These are phyloP conservation scores for Didymella glomerata DNA, from an alignment of 2,329 filamentous ascomycete species.

Conservation along the genomic window DNA sequence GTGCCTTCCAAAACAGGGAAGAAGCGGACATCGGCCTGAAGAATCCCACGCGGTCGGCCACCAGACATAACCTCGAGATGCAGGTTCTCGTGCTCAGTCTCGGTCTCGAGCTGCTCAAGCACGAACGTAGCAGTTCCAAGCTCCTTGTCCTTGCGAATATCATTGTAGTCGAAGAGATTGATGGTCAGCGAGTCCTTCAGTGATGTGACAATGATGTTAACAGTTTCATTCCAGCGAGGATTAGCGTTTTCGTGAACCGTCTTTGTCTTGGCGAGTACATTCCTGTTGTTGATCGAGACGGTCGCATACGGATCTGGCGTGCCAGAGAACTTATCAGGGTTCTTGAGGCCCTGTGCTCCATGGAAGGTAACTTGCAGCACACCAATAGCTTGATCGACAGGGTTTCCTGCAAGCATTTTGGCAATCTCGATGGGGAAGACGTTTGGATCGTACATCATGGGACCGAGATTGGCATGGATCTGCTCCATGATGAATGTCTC, in stretches of 20 bases:
- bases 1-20: slow-evolving; percentile 86
- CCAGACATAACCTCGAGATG: slow-evolving; percentile 83
- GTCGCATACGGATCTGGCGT: slow-evolving; percentile 90
- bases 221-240: slow-evolving; percentile 94
- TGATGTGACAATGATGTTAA: slow-evolving; percentile 93
- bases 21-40: slow-evolving; percentile 87
- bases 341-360: slow-evolving; percentile 90
- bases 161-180: slow-evolving; percentile 90
- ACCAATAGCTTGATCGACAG: slow-evolving; percentile 94
- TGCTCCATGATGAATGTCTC: slow-evolving; percentile 95
- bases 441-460: slow-evolving; percentile 98
- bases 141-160: slow-evolving; percentile 95
- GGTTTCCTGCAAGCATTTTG: slow-evolving; percentile 94
- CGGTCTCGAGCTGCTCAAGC: slow-evolving; percentile 80
- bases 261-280: slow-evolving; percentile 87
- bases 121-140: slow-evolving; percentile 86
- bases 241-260: slow-evolving; percentile 83
- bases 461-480: slow-evolving; percentile 90
- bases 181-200: slow-evolving; percentile 88
- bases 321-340: slow-evolving; percentile 90
- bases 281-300: slow-evolving; percentile 83
- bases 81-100: slow-evolving; percentile 82
- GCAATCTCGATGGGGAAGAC: slow-evolving; percentile 98
- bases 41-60: slow-evolving; percentile 81
- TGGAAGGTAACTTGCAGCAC: slow-evolving; percentile 92